phyloP scores from a whole-genome alignment of 164 flowering plant genomes.

The Umbilicus rupestris region DNA sequence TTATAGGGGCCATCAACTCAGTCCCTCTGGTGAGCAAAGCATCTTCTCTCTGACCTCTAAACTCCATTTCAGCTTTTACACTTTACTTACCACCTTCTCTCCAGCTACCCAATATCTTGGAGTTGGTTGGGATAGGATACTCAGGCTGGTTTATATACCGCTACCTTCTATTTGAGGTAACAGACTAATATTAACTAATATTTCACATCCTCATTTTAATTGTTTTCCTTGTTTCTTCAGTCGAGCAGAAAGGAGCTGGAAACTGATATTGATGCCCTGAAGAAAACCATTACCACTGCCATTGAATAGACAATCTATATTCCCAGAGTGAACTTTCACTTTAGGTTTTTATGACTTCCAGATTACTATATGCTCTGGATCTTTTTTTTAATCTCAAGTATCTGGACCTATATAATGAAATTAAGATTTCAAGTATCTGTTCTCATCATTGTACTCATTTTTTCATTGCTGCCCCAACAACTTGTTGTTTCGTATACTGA shows the following conservation, averaged over 20 bases:
- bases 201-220: not conserved
- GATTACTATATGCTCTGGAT: too few species aligned
- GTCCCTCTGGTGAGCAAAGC: constrained; percentile 66
- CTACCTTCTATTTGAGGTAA: constrained; percentile 91
- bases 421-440: too few species aligned
- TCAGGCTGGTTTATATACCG: constrained; percentile 98
- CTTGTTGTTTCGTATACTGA: too few species aligned
- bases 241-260: constrained; percentile 12
- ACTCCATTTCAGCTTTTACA: not conserved
- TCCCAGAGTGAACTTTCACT: not conserved
- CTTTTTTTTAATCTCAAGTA: too few species aligned
- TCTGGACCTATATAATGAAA: too few species aligned
- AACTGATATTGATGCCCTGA: constrained; percentile 10
- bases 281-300: constrained; percentile 7
- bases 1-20: constrained; percentile 85
- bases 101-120: constrained; percentile 92
- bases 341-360: not conserved
- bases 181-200: not conserved
- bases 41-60: not conserved
- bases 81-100: not conserved
- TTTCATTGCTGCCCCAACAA: too few species aligned
- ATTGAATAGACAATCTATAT: not conserved
- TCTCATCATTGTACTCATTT: too few species aligned
- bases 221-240: constrained; percentile 1
- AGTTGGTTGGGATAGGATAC: constrained; percentile 91